phyloP scores from a whole-genome alignment of 441 rosid species.

The Jatropha multifida region DNA sequence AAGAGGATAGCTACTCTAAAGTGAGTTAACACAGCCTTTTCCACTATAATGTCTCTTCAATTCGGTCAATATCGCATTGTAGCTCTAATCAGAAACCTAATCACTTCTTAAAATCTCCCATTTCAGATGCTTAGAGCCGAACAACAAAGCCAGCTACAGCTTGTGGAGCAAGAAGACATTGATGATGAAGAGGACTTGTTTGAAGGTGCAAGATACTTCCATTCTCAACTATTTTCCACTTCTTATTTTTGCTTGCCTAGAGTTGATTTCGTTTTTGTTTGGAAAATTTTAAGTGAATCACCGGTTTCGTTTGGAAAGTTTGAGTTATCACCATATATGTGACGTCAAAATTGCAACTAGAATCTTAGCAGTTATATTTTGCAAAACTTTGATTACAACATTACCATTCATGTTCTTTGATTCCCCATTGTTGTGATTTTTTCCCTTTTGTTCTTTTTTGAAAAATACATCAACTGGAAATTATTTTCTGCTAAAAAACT shows the following conservation, averaged over 20 bases:
- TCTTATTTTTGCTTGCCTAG: neutral
- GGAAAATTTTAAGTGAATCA: too few species aligned
- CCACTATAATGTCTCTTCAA: slow-evolving; percentile 11
- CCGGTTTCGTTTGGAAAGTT: neutral
- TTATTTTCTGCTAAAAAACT: too few species aligned
- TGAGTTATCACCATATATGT: neutral
- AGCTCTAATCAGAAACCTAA: neutral
- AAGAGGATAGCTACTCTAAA: slow-evolving; percentile 77
- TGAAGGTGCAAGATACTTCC: slow-evolving; percentile 49
- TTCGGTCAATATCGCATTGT: neutral
- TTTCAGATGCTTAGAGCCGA: slow-evolving; percentile 49
- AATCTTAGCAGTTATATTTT: neutral
- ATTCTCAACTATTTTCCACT: neutral
- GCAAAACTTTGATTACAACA: neutral
- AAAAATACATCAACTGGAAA: neutral
- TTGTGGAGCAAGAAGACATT: slow-evolving; percentile 76
- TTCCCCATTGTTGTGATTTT: neutral
- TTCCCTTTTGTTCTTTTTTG: neutral
- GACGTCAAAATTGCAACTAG: neutral
- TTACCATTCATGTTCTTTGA: neutral
- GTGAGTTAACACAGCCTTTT: slow-evolving; percentile 36
- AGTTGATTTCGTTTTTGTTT: neutral
- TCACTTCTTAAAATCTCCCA: neutral
- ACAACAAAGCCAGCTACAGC: slow-evolving; percentile 78
- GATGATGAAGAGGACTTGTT: slow-evolving; percentile 79